Base-by-base conservation (phyloP, 2,329 filamentous ascomycete species). In the Trichoderma brevicompactum region DNA sequence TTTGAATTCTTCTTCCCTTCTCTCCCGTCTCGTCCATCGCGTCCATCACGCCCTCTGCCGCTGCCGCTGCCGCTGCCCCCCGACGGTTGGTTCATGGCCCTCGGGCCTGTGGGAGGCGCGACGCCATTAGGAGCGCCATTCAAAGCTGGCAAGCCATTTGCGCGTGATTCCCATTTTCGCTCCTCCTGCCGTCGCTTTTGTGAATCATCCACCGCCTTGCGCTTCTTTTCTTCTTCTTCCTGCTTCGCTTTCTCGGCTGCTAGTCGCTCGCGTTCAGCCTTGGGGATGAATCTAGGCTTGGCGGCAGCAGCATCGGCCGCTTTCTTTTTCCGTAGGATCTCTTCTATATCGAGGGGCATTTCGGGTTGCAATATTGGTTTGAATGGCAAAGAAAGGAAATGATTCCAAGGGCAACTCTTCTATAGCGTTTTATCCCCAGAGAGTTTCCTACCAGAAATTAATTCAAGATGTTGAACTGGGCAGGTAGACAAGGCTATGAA, bases 281-380 rank as follows among this genome's bases (percentile, higher is more conserved):
- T 95, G 5, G 91, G 90, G 23, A 97, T 81, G 75, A 96, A 96
- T 76, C 92, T 94, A 5, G 93, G 93, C 82, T 95, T 97, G 64
- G 92, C 86, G 9, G 92, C 90, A 15, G 90, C 92, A 41, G 90
- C 91, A 78, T 95, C 92, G 34, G 91, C 90, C 68, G 92, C 92
- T 74, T 91, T 92, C 82, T 96, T 96, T 79, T 94, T 90, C 70
- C 88, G 87, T 23, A 97, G 79, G 5, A 97, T 85, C 71, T 96
- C 91, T 77, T 97, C 93, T 65, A 97, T 89, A 74, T 92, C 94
- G 54, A 96, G 81, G 63, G 78, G 77, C 78, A 79, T 79, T 23
- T 66, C 53, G 28, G 9, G 23, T 28, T 28, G 5, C 5, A 28
- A 28, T 28, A 28, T 2, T 46, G 15, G 7, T 15, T 9, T 54